Evolutionary conservation across 2,329 filamentous ascomycete species (phyloP), one percentile per base, ranked within the genome.

Genomic region (Trichoderma atrobrunneum): DNA sequence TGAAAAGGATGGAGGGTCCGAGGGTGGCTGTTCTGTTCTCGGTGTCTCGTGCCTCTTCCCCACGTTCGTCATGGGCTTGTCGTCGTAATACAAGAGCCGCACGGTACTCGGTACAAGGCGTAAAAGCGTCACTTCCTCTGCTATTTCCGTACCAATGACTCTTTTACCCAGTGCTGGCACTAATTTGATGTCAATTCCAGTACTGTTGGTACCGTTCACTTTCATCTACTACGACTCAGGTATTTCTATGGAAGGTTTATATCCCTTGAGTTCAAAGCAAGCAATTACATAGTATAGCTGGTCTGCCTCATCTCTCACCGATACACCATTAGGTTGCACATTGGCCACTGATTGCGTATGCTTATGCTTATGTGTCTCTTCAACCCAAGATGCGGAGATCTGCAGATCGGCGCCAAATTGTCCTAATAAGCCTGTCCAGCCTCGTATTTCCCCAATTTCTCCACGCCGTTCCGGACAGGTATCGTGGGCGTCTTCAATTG

Each of bases 41-140:
- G 64, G 64, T 68, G 65, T 59, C 65, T 68, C 65, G 43, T 68
- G 36, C 67, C 60, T 54, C 66, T 70, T 70, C 67, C 67, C 67
- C 57, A 63, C 67, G 67, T 70, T 48, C n/a, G 67, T 39, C 67
- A 51, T 48, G 56, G 54, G 32, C 64, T 59, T 28, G 34, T 16
- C 54, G 26, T 60, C 65, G 65, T 68, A 68, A 68, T 59, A 36
- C 64, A 39, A 36, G 21, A n/a, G 18, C 11, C 32, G 51, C 32
- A 36, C 34, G n/a, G 65, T 68, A 68, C 54, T 32, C 34, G 28
- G 18, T 68, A 68, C 65, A 11, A 32, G n/a, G 30, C 11, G 5
- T 21, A 67, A 57, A 12, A 4, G 48, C 43, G 7, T 24, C 32
- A 12, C 16, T 5, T 2, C 7, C 21, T 18, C 11, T 18, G 1